Base-by-base conservation (phyloP, 2,329 filamentous ascomycete genomes). In the Alternaria solani region DNA sequence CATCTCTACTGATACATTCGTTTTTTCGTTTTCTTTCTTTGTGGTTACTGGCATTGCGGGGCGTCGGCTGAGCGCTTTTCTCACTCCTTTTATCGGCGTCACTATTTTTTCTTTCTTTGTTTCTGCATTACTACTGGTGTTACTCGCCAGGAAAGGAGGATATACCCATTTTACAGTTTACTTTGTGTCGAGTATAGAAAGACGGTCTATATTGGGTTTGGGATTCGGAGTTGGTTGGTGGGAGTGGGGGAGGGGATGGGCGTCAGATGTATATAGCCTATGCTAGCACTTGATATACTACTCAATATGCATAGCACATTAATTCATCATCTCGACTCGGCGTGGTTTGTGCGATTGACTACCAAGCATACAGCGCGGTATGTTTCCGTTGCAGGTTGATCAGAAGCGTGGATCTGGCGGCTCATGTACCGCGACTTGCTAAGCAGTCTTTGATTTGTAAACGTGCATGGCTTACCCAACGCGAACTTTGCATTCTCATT, bases 121-220 rank as follows among this genome's bases (percentile, higher is more conserved):
- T 51, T 51, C 32, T 26, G 34, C 34, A 14, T 55, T 41, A 32
- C 26, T 42, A 55, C 43, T 25, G 53, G 53, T 55, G 52, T 41
- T n/a, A 20, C 8, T 32, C 32, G 25, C 25, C 34, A 32, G 39
- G n/a, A 36, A 36, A 34, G 39, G 41, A 44, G 41, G 52, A 55
- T 55, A 55, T 55, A 55, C 53, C 53, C 52, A 36, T 18, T 57
- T 58, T 58, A 58, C 52, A 36, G 14, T 57, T 58, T 58, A 58
- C 28, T 43, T 55, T 58, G 49, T 58, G 55, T n/a, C 42, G 42
- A 46, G 20, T 32, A 18, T 54, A 58, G 48, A 25, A 54, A 43
- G 25, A n/a, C 14, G 34, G 16, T 20, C 36, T 49, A 14, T 14
- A 36, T 49, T 38, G 46, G 46, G 14, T 4, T 4, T 12, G 34